A percentile compares a stretch with the other conserved stretches of the same genome.
Evolutionary conservation across 306 rosid genomes (phyloP).

Genomic region (Rubus idaeus): DNA sequence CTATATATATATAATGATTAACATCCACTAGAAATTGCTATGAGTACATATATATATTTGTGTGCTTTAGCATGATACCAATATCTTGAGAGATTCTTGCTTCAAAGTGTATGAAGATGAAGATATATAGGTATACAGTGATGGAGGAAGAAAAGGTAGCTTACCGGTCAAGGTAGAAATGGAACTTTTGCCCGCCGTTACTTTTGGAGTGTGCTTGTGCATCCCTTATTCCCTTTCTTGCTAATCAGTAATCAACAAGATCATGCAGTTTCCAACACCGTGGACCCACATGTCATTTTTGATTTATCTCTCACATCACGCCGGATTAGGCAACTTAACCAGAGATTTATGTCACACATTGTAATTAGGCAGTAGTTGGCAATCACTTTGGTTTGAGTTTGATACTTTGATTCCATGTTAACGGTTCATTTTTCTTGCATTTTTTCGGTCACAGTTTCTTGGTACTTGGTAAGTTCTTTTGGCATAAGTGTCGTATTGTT

Average conservation of each 20-base stretch:
- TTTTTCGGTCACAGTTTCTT: no score
- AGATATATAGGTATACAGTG: background rate
- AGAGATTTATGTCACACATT: background rate
- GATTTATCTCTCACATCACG: constrained; percentile 2
- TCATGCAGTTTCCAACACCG: constrained; percentile 43
- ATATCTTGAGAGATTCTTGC: background rate
- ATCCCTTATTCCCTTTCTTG: constrained; percentile 34
- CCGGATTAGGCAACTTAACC: constrained; percentile 16
- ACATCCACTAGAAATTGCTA: background rate
- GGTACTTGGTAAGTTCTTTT: no score
- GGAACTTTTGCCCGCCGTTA: constrained; percentile 22
- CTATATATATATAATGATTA: background rate
- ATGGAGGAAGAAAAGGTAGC: background rate
- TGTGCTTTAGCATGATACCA: no score
- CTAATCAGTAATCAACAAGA: constrained; percentile 30
- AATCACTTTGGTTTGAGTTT: background rate
- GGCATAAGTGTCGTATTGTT: no score
- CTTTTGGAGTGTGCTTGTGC: constrained; percentile 36
- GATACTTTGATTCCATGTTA: no score
- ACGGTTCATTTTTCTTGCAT: no score
- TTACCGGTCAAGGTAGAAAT: constrained; percentile 25
- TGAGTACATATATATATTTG: no score
- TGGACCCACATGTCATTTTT: constrained; percentile 49
- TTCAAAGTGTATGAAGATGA: background rate
- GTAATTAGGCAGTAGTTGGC: background rate